A percentile compares a stretch with the other conserved stretches of the same genome.
Conservation (phyloP, 2,329 filamentous ascomycete species). For the Nannizzia gypsea region DNA sequence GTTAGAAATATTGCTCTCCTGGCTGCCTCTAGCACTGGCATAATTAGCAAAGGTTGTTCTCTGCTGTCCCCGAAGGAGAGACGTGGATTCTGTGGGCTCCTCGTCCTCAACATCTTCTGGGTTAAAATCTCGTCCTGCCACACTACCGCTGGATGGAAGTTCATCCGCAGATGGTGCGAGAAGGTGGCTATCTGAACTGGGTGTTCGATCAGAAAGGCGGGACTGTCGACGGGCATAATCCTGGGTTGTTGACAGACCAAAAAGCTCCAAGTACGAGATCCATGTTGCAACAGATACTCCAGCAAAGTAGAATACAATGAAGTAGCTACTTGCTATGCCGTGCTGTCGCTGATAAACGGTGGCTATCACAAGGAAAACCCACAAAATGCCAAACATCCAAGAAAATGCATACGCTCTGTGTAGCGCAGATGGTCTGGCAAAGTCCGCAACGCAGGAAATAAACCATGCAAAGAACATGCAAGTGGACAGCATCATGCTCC, state of each 20-base stretch:
- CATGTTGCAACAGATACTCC: slow-evolving; percentile 62
- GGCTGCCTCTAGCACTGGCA: slow-evolving; percentile 26
- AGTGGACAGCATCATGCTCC: slow-evolving; percentile 72
- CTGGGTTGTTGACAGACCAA: slow-evolving; percentile 60
- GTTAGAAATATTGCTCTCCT: slow-evolving; percentile 19
- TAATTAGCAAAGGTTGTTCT: slow-evolving; percentile 46
- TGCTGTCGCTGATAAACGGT: slow-evolving; percentile 67
- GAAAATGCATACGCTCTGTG: slow-evolving; percentile 69
- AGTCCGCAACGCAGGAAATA: slow-evolving; percentile 64
- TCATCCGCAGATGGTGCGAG: slow-evolving; percentile 34
- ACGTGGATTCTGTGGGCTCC: slow-evolving; percentile 44
- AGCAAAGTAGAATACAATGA: slow-evolving; percentile 67
- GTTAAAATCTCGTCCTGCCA: slow-evolving; percentile 13
- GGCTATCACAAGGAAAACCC: slow-evolving; percentile 57
- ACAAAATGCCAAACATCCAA: slow-evolving; percentile 71
- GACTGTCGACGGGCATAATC: slow-evolving; percentile 52
- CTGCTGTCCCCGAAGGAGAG: slow-evolving; percentile 41
- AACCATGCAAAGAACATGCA: slow-evolving; percentile 79
- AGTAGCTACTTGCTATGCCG: slow-evolving; percentile 64
- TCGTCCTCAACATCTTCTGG: slow-evolving; percentile 29
- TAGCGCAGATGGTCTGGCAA: slow-evolving; percentile 71
- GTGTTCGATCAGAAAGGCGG: slow-evolving; percentile 19
- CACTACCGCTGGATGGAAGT: slow-evolving; percentile 12
- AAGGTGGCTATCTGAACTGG: slow-evolving; percentile 28
- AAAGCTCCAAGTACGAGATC: slow-evolving; percentile 68